Conservation (phyloP, 176 grass and related monocot species). For the Phoenix dactylifera region DNA sequence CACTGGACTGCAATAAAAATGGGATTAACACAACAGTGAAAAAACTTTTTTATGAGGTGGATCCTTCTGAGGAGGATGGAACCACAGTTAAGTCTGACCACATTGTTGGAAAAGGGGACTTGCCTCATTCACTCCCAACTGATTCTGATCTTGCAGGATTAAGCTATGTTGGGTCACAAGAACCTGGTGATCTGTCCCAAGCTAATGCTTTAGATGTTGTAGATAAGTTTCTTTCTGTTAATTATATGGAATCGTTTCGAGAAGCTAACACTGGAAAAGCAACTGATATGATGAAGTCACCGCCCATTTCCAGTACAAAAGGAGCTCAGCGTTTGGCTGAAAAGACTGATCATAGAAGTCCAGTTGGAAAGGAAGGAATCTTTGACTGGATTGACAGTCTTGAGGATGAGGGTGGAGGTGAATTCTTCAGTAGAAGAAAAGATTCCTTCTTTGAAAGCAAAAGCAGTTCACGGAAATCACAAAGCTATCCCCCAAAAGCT, state of each 20-base stretch:
- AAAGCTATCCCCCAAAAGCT: conserved; percentile 20
- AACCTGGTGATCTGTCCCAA: conserved; percentile 66
- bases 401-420: conserved; percentile 61
- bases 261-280: conserved; percentile 31
- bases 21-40: conserved; percentile 4
- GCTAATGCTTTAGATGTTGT: conserved; percentile 72
- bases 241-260: conserved; percentile 40
- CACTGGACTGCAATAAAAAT: not conserved
- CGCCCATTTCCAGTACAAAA: conserved; percentile 29
- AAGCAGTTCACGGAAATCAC: conserved; percentile 13
- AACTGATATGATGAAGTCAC: conserved; percentile 26
- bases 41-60: conserved; percentile 18
- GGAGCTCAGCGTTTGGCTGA: conserved; percentile 50
- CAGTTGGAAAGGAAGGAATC: conserved; percentile 30
- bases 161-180: conserved; percentile 67
- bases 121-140: too few species aligned
- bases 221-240: conserved; percentile 57
- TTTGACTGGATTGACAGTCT: conserved; percentile 53
- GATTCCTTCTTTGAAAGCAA: conserved; percentile 32
- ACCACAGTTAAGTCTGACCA: not conserved
- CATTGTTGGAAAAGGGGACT: too few species aligned
- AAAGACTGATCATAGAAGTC: conserved; percentile 27
- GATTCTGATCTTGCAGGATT: conserved; percentile 24
- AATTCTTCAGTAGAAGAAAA: conserved; percentile 68
- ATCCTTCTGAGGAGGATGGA: conserved; percentile 1